phyloP scores from a whole-genome alignment of 202 grass and related monocot genomes.

The Alloteropsis angusta region DNA sequence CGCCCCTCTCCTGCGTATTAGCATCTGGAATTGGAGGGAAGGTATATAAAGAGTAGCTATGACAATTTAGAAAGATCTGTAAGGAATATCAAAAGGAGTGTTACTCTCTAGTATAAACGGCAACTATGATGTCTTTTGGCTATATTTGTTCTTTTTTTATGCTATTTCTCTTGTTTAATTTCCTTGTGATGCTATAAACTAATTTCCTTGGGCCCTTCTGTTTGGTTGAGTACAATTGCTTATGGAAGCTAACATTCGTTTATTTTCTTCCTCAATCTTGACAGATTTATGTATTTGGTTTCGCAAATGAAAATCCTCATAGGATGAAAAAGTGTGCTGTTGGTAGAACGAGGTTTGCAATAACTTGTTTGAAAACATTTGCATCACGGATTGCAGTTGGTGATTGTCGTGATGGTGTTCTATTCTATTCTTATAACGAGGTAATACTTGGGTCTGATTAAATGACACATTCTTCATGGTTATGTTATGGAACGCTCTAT shows the following conservation, averaged over 20 bases:
- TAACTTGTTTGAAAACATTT: slow-evolving; percentile 82
- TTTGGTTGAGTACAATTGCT: slow-evolving; percentile 3
- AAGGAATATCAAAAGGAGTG: background rate
- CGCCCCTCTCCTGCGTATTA: background rate
- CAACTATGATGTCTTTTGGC: background rate
- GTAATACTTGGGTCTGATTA: slow-evolving; percentile 32
- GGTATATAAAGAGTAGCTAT: background rate
- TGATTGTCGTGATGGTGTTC: slow-evolving; percentile 98
- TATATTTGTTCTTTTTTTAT: background rate
- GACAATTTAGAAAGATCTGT: background rate
- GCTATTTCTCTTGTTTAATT: background rate
- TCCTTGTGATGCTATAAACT: background rate
- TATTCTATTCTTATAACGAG: slow-evolving; percentile 91
- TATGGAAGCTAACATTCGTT: slow-evolving; percentile 23
- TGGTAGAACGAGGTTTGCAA: slow-evolving; percentile 68
- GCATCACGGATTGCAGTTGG: slow-evolving; percentile 78
- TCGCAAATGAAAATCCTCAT: slow-evolving; percentile 72
- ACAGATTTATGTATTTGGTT: slow-evolving; percentile 81
- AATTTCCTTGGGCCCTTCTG: background rate
- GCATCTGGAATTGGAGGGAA: background rate
- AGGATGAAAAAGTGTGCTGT: slow-evolving; percentile 60
- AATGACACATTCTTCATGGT: slow-evolving; percentile 15
- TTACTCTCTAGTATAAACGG: background rate
- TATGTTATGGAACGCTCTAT: slow-evolving; percentile 3
- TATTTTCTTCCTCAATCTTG: slow-evolving; percentile 28